These are phyloP conservation scores for Saccharomyces hybrid DNA, from an alignment of 1,139 yeast genomes.

Conservation along the genomic window DNA sequence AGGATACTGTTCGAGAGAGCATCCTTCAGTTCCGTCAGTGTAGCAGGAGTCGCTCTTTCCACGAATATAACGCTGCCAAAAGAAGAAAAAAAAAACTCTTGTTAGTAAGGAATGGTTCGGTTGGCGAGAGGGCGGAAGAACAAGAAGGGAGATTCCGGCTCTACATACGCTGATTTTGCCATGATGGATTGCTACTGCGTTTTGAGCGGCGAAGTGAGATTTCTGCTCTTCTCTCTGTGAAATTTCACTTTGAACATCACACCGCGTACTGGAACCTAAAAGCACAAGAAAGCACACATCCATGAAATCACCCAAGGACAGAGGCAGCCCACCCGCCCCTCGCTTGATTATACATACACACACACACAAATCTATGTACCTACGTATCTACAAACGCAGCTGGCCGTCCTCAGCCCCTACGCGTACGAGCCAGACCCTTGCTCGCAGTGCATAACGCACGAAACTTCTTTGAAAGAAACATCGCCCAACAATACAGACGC, in stretches of 20 bases:
- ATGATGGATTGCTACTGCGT: not conserved
- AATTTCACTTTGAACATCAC: not conserved
- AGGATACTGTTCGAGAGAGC: slow-evolving; percentile 21
- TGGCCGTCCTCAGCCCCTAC: not conserved
- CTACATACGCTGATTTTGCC: not conserved
- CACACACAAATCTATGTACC: too few relatives aligned
- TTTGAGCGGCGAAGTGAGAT: not conserved
- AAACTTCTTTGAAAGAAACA: too few relatives aligned
- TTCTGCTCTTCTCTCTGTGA: not conserved
- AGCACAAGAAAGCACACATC: too few relatives aligned
- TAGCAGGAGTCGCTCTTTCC: slow-evolving; percentile 29
- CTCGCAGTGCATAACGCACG: too few relatives aligned
- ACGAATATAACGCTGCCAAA: slow-evolving; percentile 30
- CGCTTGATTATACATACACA: too few relatives aligned
- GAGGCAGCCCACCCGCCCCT: too few relatives aligned
- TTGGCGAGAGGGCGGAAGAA: too few relatives aligned
- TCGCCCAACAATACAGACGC: too few relatives aligned
- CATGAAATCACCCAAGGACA: too few relatives aligned
- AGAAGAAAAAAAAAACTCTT: too few relatives aligned
- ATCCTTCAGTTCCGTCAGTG: slow-evolving; percentile 28
- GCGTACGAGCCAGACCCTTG: not conserved
- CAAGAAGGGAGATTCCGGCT: too few relatives aligned
- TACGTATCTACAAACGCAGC: not conserved
- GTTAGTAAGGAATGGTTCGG: not conserved
- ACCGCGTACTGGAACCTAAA: too few relatives aligned